A percentile compares a stretch with the other conserved stretches of the same genome.
Evolutionary conservation across 192 early-diverging fungal genomes (phyloP).

Genomic region (Lobosporangium transversale): DNA sequence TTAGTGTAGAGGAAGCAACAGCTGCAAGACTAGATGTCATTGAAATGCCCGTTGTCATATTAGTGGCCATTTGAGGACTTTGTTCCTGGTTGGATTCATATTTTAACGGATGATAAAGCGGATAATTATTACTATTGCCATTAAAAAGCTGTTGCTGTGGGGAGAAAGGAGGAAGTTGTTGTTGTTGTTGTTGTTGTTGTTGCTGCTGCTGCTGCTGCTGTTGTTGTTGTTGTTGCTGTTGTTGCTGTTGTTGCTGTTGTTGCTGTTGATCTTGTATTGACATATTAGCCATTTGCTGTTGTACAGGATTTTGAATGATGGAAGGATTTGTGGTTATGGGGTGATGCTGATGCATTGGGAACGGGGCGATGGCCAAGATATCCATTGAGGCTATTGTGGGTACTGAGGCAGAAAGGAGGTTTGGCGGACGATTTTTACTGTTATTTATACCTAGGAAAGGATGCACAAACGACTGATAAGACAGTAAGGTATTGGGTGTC

Average conservation of each 20-base stretch:
- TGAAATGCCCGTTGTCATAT: neutral
- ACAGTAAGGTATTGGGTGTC: neutral
- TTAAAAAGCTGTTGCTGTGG: constrained; percentile 1
- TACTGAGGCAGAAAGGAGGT: constrained; percentile 18
- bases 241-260: constrained; percentile 27
- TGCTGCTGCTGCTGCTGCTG: constrained; percentile 22
- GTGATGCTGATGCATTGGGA: constrained; percentile 24
- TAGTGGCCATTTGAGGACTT: neutral
- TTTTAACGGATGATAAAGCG: constrained; percentile 17
- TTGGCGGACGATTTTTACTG: constrained; percentile 6
- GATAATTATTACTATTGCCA: neutral
- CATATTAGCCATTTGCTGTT: neutral
- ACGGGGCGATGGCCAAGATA: constrained; percentile 31
- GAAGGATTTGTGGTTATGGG: constrained; percentile 12
- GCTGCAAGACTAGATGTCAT: too few relatives aligned
- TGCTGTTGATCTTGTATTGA: constrained; percentile 34
- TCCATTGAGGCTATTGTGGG: constrained; percentile 38
- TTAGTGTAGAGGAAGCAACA: neutral
- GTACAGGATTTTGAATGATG: constrained; percentile 24
- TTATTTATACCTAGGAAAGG: constrained; percentile 8
- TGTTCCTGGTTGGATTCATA: constrained; percentile 5
- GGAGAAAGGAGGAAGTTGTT: constrained; percentile 1
- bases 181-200: constrained; percentile 18
- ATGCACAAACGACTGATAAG: constrained; percentile 5
- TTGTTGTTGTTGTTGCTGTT: constrained; percentile 4